These are phyloP conservation scores for Amoebophrya sp. DNA, from an alignment of 169 alveolate genomes.

Conservation along the genomic window DNA sequence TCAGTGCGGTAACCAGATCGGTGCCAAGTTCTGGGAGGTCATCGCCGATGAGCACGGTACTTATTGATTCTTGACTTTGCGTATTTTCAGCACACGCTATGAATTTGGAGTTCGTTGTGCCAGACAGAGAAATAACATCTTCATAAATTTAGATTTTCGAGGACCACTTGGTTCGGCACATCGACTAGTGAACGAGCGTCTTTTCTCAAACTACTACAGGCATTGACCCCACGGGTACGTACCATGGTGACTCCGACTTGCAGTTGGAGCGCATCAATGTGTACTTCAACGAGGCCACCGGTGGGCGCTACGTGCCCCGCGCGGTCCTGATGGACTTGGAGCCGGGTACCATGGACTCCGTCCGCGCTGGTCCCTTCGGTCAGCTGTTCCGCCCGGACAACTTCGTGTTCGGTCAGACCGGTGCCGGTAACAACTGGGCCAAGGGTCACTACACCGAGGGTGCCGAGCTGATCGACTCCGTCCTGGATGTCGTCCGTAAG, in stretches of 20 bases:
- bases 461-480: conserved; percentile 95
- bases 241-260: conserved; percentile 89
- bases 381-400: conserved; percentile 95
- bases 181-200: no score
- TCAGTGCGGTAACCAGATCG: conserved; percentile 98
- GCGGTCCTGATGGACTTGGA: conserved; percentile 95
- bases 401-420: conserved; percentile 95
- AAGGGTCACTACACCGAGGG: conserved; percentile 99
- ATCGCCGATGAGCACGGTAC: conserved; percentile 99
- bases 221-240: conserved; percentile 90
- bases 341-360: conserved; percentile 98
- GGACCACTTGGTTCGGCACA: no score
- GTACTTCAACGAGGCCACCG: conserved; percentile 93
- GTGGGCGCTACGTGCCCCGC: conserved; percentile 95
- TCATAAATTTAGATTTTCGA: no score
- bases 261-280: conserved; percentile 89
- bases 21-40: conserved; percentile 99
- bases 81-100: no score
- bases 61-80: no score
- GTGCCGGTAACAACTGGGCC: conserved; percentile 99
- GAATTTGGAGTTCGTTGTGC: no score
- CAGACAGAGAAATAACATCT: no score
- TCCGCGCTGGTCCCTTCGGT: conserved; percentile 95
- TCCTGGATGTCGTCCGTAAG: conserved; percentile 93
- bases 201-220: conserved; percentile 18